A percentile compares a stretch with the other conserved stretches of the same genome.
phyloP scores from a whole-genome alignment of 441 rosid species.

The Macaranga tanarius region DNA sequence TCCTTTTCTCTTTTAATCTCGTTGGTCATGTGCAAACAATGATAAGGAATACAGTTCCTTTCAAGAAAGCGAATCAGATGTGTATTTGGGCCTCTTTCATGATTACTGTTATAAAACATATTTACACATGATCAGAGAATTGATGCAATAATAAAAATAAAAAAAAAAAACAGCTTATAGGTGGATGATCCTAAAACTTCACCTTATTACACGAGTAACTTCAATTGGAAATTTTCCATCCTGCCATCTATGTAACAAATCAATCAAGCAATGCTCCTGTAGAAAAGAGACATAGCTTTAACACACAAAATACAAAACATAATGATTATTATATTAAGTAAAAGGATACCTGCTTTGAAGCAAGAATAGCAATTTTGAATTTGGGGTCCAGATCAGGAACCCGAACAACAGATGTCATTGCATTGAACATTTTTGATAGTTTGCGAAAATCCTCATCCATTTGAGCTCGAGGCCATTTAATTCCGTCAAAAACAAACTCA shows the following conservation, averaged over 20 bases:
- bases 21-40: constrained; percentile 50
- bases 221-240: constrained; percentile 87
- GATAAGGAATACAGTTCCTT: constrained; percentile 82
- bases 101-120: constrained; percentile 57
- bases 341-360: constrained; percentile 66
- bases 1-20: constrained; percentile 70
- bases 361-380: constrained; percentile 74
- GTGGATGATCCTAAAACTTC: constrained; percentile 5
- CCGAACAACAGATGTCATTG: constrained; percentile 67
- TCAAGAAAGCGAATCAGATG: constrained; percentile 81
- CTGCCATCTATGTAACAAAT: constrained; percentile 88
- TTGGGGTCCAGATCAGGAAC: constrained; percentile 84
- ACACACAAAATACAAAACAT: too few species aligned
- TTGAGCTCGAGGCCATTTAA: constrained; percentile 75
- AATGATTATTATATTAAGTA: not conserved
- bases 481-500: constrained; percentile 78
- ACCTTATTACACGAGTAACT: constrained; percentile 90
- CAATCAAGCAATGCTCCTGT: constrained; percentile 91
- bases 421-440: constrained; percentile 54
- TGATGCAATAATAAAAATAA: constrained; percentile 17
- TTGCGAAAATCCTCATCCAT: constrained; percentile 68
- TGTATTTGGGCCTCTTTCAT: constrained; percentile 80
- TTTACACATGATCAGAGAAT: not conserved
- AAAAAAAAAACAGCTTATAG: not conserved
- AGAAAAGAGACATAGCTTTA: not conserved